Evolutionary conservation across 805 yeast species (phyloP), one percentile per base, ranked within the genome.

Genomic region (Starmerella tilneyi): DNA sequence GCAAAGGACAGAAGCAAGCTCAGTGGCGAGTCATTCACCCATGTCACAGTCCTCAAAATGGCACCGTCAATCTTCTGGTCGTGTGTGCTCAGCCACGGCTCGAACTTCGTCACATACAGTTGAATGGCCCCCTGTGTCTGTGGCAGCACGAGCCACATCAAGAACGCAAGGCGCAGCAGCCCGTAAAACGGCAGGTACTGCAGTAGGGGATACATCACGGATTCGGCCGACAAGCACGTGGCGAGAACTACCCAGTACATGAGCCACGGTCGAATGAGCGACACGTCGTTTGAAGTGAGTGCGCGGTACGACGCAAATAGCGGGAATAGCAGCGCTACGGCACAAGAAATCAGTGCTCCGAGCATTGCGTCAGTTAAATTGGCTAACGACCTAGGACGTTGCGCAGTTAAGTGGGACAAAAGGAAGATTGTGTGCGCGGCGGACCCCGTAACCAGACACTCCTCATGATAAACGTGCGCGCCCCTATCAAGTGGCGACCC

Each of bases 191-290:
- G 89, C 15, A 80, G 48, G 30, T 71, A 51, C 26, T 63, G 57
- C 32, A 69, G 56, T n/a, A 82, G 42, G 17, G 74, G 65, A 9
- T 71, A 61, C 16, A 74, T 52, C 26, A 65, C 58, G 35, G 71
- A 65, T 46, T 71, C 73, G 11, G 63, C 52, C 1, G 64, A 61
- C 8, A 66, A 53, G 34, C 69, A 59, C 7, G 66, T 51, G 4
- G 79, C 71, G 43, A 71, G 61, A 1, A 81, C 76, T 11, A 80
- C 67, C 94, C 94, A 84, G 62, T 81, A 78, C 46, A 69, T 63
- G 28, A 73, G 61, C 74, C 79, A 72, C 9, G 72, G 67, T 36
- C 63, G 62, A 7, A 67, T 51, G n/a, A 59, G 56, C 2, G 62
- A 46, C 31, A 56, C 46, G 46, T 68, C 69, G 53, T 69, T 66